Conservation (phyloP, 1,139 yeast species). For the Kurtzmaniella natalensis region DNA sequence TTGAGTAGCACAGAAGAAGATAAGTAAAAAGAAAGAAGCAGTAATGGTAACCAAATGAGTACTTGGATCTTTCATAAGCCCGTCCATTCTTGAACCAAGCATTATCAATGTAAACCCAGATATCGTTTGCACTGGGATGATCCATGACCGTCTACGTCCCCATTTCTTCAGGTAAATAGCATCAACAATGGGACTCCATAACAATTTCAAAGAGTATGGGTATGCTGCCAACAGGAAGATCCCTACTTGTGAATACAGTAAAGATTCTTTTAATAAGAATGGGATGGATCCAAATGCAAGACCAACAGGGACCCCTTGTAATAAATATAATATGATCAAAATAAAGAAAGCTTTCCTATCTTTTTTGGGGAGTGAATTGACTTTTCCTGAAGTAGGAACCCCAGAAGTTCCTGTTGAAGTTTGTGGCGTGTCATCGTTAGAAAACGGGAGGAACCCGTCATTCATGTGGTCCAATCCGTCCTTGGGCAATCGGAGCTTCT, state of each 20-base stretch:
- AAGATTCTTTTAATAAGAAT: conserved; percentile 72
- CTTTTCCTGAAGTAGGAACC: background rate
- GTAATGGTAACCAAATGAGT: conserved; percentile 54
- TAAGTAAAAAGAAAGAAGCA: conserved; percentile 63
- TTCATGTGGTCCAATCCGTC: background rate
- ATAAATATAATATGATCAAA: conserved; percentile 65
- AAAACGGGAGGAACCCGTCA: background rate
- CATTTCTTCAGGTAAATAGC: conserved; percentile 63
- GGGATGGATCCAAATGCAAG: conserved; percentile 96
- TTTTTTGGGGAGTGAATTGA: conserved; percentile 24
- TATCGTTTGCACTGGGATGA: conserved; percentile 80
- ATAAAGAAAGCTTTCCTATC: conserved; percentile 73
- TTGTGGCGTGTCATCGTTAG: background rate
- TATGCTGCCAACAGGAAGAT: conserved; percentile 87
- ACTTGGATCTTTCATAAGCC: conserved; percentile 52
- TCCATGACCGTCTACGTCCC: conserved; percentile 93
- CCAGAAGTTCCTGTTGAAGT: conserved; percentile 2
- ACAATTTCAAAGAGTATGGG: conserved; percentile 84
- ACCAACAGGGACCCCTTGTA: conserved; percentile 96
- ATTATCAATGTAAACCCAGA: conserved; percentile 65
- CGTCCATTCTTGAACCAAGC: conserved; percentile 59
- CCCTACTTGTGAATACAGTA: conserved; percentile 89
- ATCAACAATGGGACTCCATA: conserved; percentile 97
- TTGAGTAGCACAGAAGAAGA: conserved; percentile 92
- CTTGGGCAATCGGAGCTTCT: background rate